These are phyloP conservation scores for Coemansia brasiliensis DNA, from an alignment of 192 early-diverging fungal genomes.

Conservation along the genomic window DNA sequence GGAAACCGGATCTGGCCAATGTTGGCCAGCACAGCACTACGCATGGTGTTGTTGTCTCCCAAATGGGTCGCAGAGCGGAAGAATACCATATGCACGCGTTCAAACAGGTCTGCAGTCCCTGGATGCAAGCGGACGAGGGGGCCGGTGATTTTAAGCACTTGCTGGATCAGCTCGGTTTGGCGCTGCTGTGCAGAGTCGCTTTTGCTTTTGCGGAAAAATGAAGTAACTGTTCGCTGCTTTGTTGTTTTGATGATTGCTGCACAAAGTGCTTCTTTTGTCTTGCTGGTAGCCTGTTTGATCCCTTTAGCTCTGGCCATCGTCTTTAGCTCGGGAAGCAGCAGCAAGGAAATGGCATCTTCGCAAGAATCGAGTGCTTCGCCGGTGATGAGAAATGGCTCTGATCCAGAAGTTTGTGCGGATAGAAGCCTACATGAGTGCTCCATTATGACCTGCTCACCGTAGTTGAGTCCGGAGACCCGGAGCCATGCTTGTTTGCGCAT, in stretches of 20 bases:
- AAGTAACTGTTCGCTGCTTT: constrained; percentile 42
- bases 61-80: constrained; percentile 32
- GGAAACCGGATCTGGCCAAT: constrained; percentile 46
- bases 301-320: constrained; percentile 31
- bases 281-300: constrained; percentile 33
- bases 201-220: constrained; percentile 36
- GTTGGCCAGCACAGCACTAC: constrained; percentile 22
- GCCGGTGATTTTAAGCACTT: constrained; percentile 25
- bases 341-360: constrained; percentile 21
- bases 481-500: constrained; percentile 51
- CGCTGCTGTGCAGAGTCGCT: constrained; percentile 18
- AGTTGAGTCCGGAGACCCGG: constrained; percentile 30
- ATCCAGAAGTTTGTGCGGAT: neutral
- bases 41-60: constrained; percentile 40
- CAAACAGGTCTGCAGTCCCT: constrained; percentile 32
- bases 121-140: constrained; percentile 32
- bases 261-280: constrained; percentile 37
- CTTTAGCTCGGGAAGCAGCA: constrained; percentile 30
- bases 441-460: constrained; percentile 32
- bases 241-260: constrained; percentile 19
- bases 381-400: constrained; percentile 27
- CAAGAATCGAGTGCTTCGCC: constrained; percentile 18
- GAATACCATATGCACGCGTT: constrained; percentile 51
- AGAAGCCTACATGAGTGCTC: constrained; percentile 40
- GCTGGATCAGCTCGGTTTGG: constrained; percentile 10